These are phyloP conservation scores for Ballota nigra DNA, from an alignment of 257 asterid genomes.

Conservation along the genomic window DNA sequence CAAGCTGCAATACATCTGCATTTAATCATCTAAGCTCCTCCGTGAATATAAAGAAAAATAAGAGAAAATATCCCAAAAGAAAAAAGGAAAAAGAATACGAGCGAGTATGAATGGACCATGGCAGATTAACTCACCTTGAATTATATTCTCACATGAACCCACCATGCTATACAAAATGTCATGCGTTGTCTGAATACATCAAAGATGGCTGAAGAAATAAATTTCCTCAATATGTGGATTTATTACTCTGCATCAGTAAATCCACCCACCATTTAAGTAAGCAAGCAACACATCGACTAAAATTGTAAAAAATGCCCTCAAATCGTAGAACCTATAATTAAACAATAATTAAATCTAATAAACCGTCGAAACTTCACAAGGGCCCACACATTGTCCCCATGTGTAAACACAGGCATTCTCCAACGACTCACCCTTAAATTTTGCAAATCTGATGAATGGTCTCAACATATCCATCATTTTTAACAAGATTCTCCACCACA, in stretches of 20 bases:
- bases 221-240: slow-evolving; percentile 31
- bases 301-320: slow-evolving; percentile 23
- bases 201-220: slow-evolving; percentile 36
- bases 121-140: slow-evolving; percentile 44
- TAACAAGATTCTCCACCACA: slow-evolving; percentile 4
- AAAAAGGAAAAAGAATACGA: slow-evolving; percentile 2
- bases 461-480: slow-evolving; percentile 13
- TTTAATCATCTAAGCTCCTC: slow-evolving; percentile 35
- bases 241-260: slow-evolving; percentile 46
- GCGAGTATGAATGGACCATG: slow-evolving; percentile 24
- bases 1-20: slow-evolving; percentile 29
- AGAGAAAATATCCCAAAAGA: slow-evolving; percentile 22
- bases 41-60: slow-evolving; percentile 20
- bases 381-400: slow-evolving; percentile 3
- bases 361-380: slow-evolving; percentile 6
- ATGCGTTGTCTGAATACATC: slow-evolving; percentile 39
- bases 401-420: slow-evolving; percentile 7
- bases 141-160: slow-evolving; percentile 37
- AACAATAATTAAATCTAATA: slow-evolving; percentile 16
- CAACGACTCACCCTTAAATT: not conserved
- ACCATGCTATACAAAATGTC: slow-evolving; percentile 39
- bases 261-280: slow-evolving; percentile 44
- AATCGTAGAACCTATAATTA: slow-evolving; percentile 1
- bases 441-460: not conserved
- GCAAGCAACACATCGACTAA: slow-evolving; percentile 28